Conservation (phyloP, 805 yeast species). For the Saccharomycopsis sp. region DNA sequence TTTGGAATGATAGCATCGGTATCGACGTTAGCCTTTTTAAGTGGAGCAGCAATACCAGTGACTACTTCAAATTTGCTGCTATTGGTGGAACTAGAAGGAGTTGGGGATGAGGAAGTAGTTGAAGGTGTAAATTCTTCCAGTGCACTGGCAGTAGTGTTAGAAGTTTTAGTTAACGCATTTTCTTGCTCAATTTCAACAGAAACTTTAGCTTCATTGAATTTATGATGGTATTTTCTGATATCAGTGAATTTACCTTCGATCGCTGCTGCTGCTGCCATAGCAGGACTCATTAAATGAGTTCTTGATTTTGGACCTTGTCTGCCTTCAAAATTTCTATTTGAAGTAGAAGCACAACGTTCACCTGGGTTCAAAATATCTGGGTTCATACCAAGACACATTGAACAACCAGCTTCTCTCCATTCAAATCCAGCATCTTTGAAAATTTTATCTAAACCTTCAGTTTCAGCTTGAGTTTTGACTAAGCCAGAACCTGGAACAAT, state of each 20-base stretch:
- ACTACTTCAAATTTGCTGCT: conserved; percentile 71
- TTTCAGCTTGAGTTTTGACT: conserved; percentile 88
- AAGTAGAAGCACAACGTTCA: conserved; percentile 98
- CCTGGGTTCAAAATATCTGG: conserved; percentile 93
- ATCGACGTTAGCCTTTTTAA: conserved; percentile 91
- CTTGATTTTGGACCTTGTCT: conserved; percentile 96
- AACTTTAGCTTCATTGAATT: conserved; percentile 45
- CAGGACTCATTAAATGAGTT: conserved; percentile 97
- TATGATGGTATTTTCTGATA: conserved; percentile 72
- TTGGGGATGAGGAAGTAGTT: too few relatives aligned
- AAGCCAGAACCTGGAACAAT: conserved; percentile 98
- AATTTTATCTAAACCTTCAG: conserved; percentile 87
- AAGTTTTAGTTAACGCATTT: background rate
- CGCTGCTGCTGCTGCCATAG: conserved; percentile 99
- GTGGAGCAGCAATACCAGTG: conserved; percentile 87
- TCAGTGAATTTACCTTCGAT: conserved; percentile 86
- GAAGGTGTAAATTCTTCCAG: conserved; percentile 41
- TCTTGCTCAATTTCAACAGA: conserved; percentile 29
- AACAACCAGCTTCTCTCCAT: conserved; percentile 99
- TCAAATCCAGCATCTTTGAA: conserved; percentile 91
- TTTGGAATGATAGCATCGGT: conserved; percentile 99
- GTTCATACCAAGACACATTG: conserved; percentile 99
- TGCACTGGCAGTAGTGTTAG: background rate
- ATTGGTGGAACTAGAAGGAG: conserved; percentile 41
- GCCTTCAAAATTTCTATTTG: conserved; percentile 98